Evolutionary conservation across 1,284 basidiomycete genomes (phyloP).

Genomic region (Rhodotorula sp.): DNA sequence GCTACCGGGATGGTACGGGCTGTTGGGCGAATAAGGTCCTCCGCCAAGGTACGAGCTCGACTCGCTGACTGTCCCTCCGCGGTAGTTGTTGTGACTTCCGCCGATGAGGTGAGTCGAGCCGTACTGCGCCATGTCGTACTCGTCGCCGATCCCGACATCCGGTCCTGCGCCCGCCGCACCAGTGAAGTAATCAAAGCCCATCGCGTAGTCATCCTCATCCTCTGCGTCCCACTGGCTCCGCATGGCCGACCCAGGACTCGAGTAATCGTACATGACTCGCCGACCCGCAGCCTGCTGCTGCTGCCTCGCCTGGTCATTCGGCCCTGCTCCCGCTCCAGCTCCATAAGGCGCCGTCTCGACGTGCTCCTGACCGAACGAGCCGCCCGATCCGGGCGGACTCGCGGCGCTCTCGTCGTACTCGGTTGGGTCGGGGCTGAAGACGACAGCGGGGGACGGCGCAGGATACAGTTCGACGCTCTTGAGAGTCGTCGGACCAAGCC

Average conservation of each 20-base stretch:
- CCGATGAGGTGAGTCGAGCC: conserved; percentile 39
- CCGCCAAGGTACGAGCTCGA: conserved; percentile 9
- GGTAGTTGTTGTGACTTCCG: conserved; percentile 37
- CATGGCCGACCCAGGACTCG: conserved; percentile 43
- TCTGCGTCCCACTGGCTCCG: conserved; percentile 45
- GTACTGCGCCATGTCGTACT: conserved; percentile 42
- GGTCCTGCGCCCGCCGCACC: conserved; percentile 55
- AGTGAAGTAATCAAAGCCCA: conserved; percentile 38
- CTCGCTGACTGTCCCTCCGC: conserved; percentile 8
- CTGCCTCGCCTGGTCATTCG: background rate
- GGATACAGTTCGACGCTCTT: conserved; percentile 63
- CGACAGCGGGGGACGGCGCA: conserved; percentile 56
- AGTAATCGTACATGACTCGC: conserved; percentile 45
- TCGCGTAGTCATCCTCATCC: conserved; percentile 60
- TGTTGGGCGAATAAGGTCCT: conserved; percentile 27
- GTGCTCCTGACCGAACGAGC: conserved; percentile 5
- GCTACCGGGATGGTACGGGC: conserved; percentile 24
- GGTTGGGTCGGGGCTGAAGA: conserved; percentile 56
- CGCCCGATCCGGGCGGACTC: conserved; percentile 2
- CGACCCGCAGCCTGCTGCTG: conserved; percentile 3
- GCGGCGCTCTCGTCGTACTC: conserved; percentile 17
- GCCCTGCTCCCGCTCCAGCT: background rate
- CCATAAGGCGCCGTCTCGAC: conserved; percentile 12
- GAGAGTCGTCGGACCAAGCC: conserved; percentile 87
- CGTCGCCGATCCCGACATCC: conserved; percentile 53